Percentiles rank a stretch among this genome's conserved stretches.
These are phyloP conservation scores for Rhizoctonia solani DNA, from an alignment of 1,284 basidiomycete species.

Conservation along the genomic window DNA sequence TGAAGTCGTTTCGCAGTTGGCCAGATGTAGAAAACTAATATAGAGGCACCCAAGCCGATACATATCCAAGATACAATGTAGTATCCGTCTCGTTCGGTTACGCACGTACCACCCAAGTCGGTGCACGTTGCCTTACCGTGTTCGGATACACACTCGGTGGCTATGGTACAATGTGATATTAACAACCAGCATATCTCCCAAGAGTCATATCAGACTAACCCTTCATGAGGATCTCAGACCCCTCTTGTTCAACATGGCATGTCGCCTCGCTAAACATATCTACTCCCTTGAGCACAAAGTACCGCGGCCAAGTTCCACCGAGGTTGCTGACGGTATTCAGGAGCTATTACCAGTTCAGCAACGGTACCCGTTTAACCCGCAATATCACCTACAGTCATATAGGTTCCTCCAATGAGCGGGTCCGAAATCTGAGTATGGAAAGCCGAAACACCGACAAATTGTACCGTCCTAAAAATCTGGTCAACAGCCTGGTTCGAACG, in stretches of 20 bases:
- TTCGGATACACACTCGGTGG: slow-evolving; percentile 86
- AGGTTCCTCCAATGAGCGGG: slow-evolving; percentile 95
- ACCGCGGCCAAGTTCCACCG: slow-evolving; percentile 97
- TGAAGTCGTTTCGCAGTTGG: slow-evolving; percentile 86
- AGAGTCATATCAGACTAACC: slow-evolving; percentile 49
- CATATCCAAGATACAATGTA: slow-evolving; percentile 85
- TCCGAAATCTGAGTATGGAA: slow-evolving; percentile 98
- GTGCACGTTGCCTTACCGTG: slow-evolving; percentile 81
- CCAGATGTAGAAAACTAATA: slow-evolving; percentile 78
- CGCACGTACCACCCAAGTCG: slow-evolving; percentile 77
- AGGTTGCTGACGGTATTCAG: slow-evolving; percentile 97
- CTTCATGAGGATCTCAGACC: slow-evolving; percentile 58
- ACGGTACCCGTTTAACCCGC: slow-evolving; percentile 1
- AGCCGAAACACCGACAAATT: slow-evolving; percentile 97
- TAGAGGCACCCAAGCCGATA: slow-evolving; percentile 69
- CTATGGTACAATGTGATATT: slow-evolving; percentile 46
- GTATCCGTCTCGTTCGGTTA: slow-evolving; percentile 89
- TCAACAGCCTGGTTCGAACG: neutral
- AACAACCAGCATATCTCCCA: slow-evolving; percentile 37
- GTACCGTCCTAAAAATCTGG: slow-evolving; percentile 72
- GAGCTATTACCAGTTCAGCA: slow-evolving; percentile 55
- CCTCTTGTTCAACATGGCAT: slow-evolving; percentile 68
- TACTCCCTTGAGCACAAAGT: slow-evolving; percentile 90
- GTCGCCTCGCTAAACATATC: slow-evolving; percentile 84
- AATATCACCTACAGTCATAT: slow-evolving; percentile 82